Evolutionary conservation across 306 rosid genomes (phyloP).

Genomic region (Neltuma alba): DNA sequence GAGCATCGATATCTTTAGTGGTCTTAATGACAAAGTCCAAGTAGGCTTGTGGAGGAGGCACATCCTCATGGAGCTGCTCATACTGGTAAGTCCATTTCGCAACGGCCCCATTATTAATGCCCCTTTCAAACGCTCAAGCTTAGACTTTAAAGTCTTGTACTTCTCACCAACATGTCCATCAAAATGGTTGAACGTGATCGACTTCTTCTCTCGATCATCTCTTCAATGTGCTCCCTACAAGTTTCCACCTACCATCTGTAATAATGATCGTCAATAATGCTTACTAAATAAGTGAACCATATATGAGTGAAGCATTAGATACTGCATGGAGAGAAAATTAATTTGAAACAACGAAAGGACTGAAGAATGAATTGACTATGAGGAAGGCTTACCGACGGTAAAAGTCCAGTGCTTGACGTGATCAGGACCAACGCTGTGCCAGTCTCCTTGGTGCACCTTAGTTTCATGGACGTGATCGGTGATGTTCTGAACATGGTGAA

Average conservation of each 20-base stretch:
- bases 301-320: too few relatives aligned
- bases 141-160: background rate
- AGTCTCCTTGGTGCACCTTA: slow-evolving; percentile 54
- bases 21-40: background rate
- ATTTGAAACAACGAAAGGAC: too few relatives aligned
- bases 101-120: background rate
- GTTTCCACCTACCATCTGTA: background rate
- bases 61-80: background rate
- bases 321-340: too few relatives aligned
- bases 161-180: background rate
- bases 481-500: slow-evolving; percentile 28
- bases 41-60: background rate
- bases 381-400: slow-evolving; percentile 27
- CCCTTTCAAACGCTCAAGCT: background rate
- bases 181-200: background rate
- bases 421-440: slow-evolving; percentile 39
- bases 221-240: background rate
- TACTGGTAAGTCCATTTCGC: background rate
- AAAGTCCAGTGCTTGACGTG: slow-evolving; percentile 43
- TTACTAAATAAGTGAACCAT: too few relatives aligned
- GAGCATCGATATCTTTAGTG: too few relatives aligned
- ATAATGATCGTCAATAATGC: too few relatives aligned
- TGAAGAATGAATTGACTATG: too few relatives aligned
- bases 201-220: background rate
- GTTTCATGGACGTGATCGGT: slow-evolving; percentile 21